Base-by-base conservation (phyloP, 371 early-diverging fungal genomes). In the Amoeboaphelidium protococcarum region DNA sequence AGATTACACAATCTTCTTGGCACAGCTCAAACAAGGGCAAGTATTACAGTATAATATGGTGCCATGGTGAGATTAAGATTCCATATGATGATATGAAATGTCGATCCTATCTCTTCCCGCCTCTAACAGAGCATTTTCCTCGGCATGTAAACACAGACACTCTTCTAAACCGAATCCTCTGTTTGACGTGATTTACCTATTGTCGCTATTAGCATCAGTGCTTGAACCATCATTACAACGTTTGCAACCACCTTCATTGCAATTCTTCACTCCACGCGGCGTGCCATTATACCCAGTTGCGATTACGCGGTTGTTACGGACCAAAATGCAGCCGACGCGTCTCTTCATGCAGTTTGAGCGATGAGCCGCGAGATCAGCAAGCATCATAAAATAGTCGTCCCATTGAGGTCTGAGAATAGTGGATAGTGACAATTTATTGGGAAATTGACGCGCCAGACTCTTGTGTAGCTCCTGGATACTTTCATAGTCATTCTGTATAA, bases 281-380 rank as follows among this genome's bases (percentile, higher is more conserved):
- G 95, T 95, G 0, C 98, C 98, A 52, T 98, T 98, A 62, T 98
- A 96, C 2, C 98, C 98, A 4, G 94, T 92, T 0, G 89, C 80
- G 40, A 96, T 71, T 10, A 98, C 80, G 23, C 87, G 67, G 21
- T 69, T 68, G 48, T 91, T 77, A 46, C 78, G 82, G 13, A 90
- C 87, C 10, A 98, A 57, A 19, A 98, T 80, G 56, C 89, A 88
- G 0, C 98, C 98, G 6, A 98, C 95, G 23, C 85, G 73, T 25
- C 95, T 78, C 54, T 96, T 98, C 95, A 96, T 94, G 63, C 90
- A 88, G 51, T 85, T 86, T 19, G 84, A 76, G 46, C 88, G 60
- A 40, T 66, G 64, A 0, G 72, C 61, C 2, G 68, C 94, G 24
- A 87, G 63, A 50, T 88, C 77, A 2, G 91, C 82, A n/a, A 98